Conservation (phyloP, 192 early-diverging fungal species). For the Gonapodya prolifera region DNA sequence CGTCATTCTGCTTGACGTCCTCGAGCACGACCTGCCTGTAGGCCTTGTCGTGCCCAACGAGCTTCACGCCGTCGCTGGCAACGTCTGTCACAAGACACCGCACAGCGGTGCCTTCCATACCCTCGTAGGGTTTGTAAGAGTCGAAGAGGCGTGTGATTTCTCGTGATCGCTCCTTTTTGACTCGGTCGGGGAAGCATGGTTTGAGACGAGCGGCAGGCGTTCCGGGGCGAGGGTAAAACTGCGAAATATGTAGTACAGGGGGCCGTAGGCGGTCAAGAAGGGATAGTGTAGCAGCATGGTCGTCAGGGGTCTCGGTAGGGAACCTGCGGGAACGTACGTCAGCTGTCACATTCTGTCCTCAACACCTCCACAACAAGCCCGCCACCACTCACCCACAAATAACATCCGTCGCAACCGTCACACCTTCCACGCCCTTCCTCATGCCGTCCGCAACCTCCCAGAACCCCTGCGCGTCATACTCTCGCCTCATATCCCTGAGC, state of each 20-base stretch:
- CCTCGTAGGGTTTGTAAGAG: conserved; percentile 19
- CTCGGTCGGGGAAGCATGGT: conserved; percentile 20
- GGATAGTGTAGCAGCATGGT: conserved; percentile 34
- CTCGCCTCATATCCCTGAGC: conserved; percentile 33
- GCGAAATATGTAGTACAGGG: conserved; percentile 40
- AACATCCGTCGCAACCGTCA: conserved; percentile 2
- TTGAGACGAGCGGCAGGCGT: conserved; percentile 41
- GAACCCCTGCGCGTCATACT: conserved; percentile 35
- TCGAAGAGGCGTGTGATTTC: conserved; percentile 28
- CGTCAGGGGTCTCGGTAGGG: conserved; percentile 35
- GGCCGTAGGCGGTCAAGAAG: conserved; percentile 28
- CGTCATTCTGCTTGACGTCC: conserved; percentile 9
- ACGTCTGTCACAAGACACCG: conserved; percentile 35
- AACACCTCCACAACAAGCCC: no score
- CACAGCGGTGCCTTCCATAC: conserved; percentile 10
- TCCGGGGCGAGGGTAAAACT: conserved; percentile 46
- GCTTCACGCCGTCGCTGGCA: conserved; percentile 25
- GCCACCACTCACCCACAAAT: conserved; percentile 16
- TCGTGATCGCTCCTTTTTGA: conserved; percentile 33
- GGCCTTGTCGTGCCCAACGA: conserved; percentile 36
- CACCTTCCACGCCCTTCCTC: not conserved
- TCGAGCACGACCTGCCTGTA: conserved; percentile 37
- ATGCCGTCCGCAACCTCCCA: conserved; percentile 18
- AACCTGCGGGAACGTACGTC: conserved; percentile 19
- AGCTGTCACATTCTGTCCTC: no score